Evolutionary conservation across 495 filamentous ascomycete genomes (phyloP), one percentile per base, ranked within the genome.

Genomic region (Aspergillus bertholletiae): DNA sequence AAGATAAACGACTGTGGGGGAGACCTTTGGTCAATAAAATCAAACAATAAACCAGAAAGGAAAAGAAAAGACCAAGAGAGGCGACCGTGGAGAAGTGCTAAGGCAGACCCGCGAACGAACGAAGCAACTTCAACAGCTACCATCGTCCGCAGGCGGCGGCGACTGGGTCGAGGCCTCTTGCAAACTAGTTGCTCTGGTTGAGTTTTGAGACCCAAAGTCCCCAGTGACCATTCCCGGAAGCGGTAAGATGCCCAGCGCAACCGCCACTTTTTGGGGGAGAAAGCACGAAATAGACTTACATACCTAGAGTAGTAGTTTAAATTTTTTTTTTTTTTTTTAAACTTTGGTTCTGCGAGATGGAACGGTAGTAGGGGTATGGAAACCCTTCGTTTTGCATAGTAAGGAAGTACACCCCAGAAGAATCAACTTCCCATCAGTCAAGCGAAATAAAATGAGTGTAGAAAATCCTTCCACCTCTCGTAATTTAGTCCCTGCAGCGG

Each of bases 201-300:
- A 18, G 18, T 35, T 35, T 41, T 21, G 34, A 41, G 20, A 27
- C 7, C 9, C 56, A 56, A 53, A 41, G 54, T 58, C 22, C n/a
- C n/a, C 55, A 55, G 60, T 30, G 51, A 56, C 41, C 37, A n/a
- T 43, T n/a, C 7, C 60, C 60, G 60, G 32, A 59, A 54, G 23
- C 60, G 60, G 60, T 40, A 55, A 62, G 48, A 56, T 46, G 53
- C 48, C 53, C 56, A 53, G 32, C 23, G 39, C 7, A 49, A 28
- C 28, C 24, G 40, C 23, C 7, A 43, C 39, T 43, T 22, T 6
- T 18, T n/a, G n/a, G n/a, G n/a, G n/a, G n/a, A n/a, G n/a, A n/a
- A n/a, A n/a, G n/a, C n/a, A n/a, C n/a, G n/a, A n/a, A n/a, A n/a
- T n/a, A n/a, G n/a, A n/a, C n/a, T n/a, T n/a, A n/a, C n/a, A n/a